Conservation (phyloP, 345 rosid species). For the Hibiscus syriacus region DNA sequence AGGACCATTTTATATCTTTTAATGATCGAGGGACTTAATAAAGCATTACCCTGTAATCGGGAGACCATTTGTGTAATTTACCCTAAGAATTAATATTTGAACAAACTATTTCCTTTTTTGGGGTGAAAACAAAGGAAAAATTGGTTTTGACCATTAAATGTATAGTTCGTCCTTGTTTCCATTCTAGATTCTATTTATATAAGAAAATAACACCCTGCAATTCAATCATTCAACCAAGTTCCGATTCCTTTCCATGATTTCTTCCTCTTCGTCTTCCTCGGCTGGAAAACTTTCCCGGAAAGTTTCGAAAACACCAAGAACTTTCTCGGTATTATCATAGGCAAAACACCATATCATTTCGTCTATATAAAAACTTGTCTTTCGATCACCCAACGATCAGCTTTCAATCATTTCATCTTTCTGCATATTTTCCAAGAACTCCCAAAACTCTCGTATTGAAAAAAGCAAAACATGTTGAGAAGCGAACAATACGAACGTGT, state of each 20-base stretch:
- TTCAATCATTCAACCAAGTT: neutral
- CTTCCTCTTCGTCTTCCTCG: neutral
- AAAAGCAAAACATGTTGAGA: neutral
- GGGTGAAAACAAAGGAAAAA: neutral
- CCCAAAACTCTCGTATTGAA: too few relatives aligned
- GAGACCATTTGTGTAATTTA: too few relatives aligned
- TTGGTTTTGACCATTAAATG: neutral
- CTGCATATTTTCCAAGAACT: neutral
- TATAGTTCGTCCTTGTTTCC: neutral
- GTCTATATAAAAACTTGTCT: neutral
- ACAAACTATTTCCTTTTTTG: neutral
- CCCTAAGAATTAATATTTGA: too few relatives aligned
- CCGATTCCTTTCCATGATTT: neutral
- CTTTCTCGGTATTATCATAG: neutral
- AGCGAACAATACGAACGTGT: slow-evolving; percentile 15
- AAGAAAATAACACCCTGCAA: neutral
- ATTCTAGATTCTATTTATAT: neutral
- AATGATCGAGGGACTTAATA: too few relatives aligned
- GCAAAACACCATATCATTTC: neutral
- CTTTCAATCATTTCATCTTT: neutral
- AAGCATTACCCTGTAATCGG: too few relatives aligned
- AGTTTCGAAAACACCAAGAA: neutral
- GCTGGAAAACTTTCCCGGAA: too few relatives aligned
- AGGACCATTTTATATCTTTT: too few relatives aligned
- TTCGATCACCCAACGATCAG: neutral